Base-by-base conservation (phyloP, 371 early-diverging fungal genomes). In the Mortierella polycephala region DNA sequence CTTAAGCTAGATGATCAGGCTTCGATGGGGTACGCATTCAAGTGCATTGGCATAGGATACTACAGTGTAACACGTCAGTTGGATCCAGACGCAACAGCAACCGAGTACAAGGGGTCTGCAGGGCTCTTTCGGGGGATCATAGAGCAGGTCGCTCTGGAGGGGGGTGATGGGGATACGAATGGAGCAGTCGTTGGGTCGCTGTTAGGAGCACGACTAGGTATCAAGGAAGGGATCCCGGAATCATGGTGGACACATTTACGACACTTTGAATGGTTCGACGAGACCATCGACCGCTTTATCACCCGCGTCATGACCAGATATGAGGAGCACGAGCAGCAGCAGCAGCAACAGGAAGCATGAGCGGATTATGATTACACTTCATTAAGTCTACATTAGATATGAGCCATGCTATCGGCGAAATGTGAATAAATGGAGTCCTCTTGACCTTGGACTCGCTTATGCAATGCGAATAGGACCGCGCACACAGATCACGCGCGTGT, bases 121-220 rank as follows among this genome's bases (percentile, higher is more conserved):
- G 81, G 79, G 8, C 52, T 71, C 49, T 75, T 75, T 42, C 58
- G 71, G 20, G 69, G 71, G 3, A 54, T 66, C 20, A 47, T 68
- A 46, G 70, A 74, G 40, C 74, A 88, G 62, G 51, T 92, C 23
- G 81, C 85, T 3, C 71, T 90, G 81, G 88, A 92, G 71, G 90
- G 84, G 5, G 91, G 91, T 0, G 90, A 88, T 65, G 89, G 90
- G 5, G 91, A 91, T 64, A 89, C 89, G 16, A 91, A 91, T 68
- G 87, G 84, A 8, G 81, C 90, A 9, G 87, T 90, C 12, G 86
- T 88, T 0, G 92, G 91, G 14, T 88, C 90, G 5, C 63, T 92
- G 60, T 57, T 92, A 2, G 92, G 92, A 4, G 83, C 87, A 1
- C 81, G 90, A 21, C 80, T 86, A 57, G 90, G 90, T 7, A 82